These are phyloP conservation scores for Saksenaea vasiformis DNA, from an alignment of 371 early-diverging fungal genomes.

Conservation along the genomic window DNA sequence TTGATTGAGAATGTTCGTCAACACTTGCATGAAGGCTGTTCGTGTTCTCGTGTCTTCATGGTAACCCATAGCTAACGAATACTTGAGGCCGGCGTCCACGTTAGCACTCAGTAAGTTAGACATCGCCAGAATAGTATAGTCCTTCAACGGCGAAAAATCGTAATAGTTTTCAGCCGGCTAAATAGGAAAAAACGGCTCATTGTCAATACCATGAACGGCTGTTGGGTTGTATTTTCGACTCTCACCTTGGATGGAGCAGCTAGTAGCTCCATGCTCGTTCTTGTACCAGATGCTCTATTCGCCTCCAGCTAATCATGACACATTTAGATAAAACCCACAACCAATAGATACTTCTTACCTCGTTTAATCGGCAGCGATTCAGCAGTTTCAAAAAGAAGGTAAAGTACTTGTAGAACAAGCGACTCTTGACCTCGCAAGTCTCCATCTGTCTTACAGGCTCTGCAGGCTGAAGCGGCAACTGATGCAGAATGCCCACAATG, in stretches of 20 bases:
- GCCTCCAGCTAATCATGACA: slow-evolving; percentile 9
- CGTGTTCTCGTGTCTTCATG: slow-evolving; percentile 88
- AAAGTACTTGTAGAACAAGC: slow-evolving; percentile 83
- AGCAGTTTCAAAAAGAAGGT: slow-evolving; percentile 83
- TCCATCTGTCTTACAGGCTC: slow-evolving; percentile 63
- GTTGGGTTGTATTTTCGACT: no score
- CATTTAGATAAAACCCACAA: neutral
- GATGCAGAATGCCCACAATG: slow-evolving; percentile 74
- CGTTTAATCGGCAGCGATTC: slow-evolving; percentile 73
- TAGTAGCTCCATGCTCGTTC: slow-evolving; percentile 17
- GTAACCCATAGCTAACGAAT: slow-evolving; percentile 87
- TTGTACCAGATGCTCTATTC: slow-evolving; percentile 12
- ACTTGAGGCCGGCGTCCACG: slow-evolving; percentile 87
- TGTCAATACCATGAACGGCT: neutral
- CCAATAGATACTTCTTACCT: slow-evolving; percentile 20
- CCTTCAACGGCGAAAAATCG: slow-evolving; percentile 70
- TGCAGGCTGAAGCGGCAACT: slow-evolving; percentile 81
- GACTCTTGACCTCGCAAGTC: slow-evolving; percentile 63
- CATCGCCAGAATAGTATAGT: slow-evolving; percentile 82
- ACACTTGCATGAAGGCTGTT: slow-evolving; percentile 88
- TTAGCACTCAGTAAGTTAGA: slow-evolving; percentile 89
- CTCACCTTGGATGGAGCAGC: slow-evolving; percentile 14
- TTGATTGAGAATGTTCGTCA: slow-evolving; percentile 85
- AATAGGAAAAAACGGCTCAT: neutral
- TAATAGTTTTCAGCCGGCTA: slow-evolving; percentile 29